Base-by-base conservation (phyloP, 1,284 basidiomycete species). In the Cutaneotrichosporon daszewskae region DNA sequence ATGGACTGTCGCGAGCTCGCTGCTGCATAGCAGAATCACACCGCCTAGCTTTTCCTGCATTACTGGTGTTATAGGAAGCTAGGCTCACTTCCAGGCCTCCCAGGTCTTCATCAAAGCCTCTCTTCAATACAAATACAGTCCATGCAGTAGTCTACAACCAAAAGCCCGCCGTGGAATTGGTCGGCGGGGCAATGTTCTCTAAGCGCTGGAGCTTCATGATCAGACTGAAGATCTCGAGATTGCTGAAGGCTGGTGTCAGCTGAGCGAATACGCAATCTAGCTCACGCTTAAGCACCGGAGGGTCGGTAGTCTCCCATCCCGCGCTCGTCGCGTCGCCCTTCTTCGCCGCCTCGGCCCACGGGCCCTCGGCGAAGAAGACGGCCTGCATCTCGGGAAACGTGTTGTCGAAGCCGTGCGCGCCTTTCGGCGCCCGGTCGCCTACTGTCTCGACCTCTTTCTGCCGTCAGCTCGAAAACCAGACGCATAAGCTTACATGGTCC, bases 201-300 rank as follows among this genome's bases (percentile, higher is more conserved):
- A 90, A 77, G 2, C 79, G 81, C 27, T 92, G 71, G 35, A 92
- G 71, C 59, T 79, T 81, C 71, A 83, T 79, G 40, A 92, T 76
- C 16, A 94, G 78, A 51, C 82, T 83, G 66, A 91, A 91, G 26
- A 94, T 72, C 71, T 94, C 81, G 29, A 90, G 79, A 54, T 92
- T 94, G 62, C 75, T 66, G 69, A 94, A 92, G 9, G 79, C 79
- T 63, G 40, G 3, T 22, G 40, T 37, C 20, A 28, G 37, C 31
- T 24, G 9, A 5, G 20, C 13, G 17, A 10, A 6, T 14, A 17
- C 9, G 17, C 3, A 14, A 9, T 9, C 16, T 32, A 4, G 54
- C 62, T 49, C 51, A 64, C 62, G 49, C 24, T 85, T 76, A 74
- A 90, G 83, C 45, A 89, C 76, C 59, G 83, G 82, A 20, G 81